Evolutionary conservation across 2,329 filamentous ascomycete genomes (phyloP).

Genomic region (Aspergillus ochraceus): DNA sequence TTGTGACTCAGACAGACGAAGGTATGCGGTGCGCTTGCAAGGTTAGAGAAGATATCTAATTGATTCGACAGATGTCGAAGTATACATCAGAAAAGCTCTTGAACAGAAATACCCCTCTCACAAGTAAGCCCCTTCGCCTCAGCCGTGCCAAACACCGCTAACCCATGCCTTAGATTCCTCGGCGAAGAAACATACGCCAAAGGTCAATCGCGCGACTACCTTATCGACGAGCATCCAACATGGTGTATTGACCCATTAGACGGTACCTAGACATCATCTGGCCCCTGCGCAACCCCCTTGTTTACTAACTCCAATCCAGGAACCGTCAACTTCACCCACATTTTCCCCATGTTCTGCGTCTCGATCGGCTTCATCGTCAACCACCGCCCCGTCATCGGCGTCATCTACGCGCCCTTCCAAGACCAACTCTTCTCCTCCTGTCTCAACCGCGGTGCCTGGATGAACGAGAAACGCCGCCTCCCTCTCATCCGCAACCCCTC

Average conservation of each 20-base stretch:
- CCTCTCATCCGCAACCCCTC: conserved; percentile 62
- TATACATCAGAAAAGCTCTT: conserved; percentile 65
- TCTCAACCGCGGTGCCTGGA: conserved; percentile 65
- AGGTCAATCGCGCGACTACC: conserved; percentile 65
- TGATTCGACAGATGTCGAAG: conserved; percentile 62
- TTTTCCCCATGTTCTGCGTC: conserved; percentile 80
- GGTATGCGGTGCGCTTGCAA: conserved; percentile 43
- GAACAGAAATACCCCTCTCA: conserved; percentile 63
- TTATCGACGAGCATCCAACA: conserved; percentile 64
- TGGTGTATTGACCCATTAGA: conserved; percentile 79
- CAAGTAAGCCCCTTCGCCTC: conserved; percentile 50
- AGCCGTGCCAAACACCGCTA: not conserved
- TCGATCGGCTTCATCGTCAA: conserved; percentile 69
- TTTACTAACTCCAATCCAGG: conserved; percentile 34
- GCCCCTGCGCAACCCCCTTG: too few relatives aligned
- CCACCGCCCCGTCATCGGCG: conserved; percentile 63
- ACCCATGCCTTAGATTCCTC: conserved; percentile 58
- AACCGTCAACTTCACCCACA: conserved; percentile 78
- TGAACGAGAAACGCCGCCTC: conserved; percentile 64
- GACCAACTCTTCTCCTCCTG: conserved; percentile 70
- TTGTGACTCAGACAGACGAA: conserved; percentile 75
- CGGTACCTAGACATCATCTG: conserved; percentile 41
- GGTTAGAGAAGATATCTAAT: not conserved
- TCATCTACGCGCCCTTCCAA: conserved; percentile 71
- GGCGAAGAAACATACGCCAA: conserved; percentile 76